Evolutionary conservation across 345 rosid genomes (phyloP).

Genomic region (Salix suchowensis): DNA sequence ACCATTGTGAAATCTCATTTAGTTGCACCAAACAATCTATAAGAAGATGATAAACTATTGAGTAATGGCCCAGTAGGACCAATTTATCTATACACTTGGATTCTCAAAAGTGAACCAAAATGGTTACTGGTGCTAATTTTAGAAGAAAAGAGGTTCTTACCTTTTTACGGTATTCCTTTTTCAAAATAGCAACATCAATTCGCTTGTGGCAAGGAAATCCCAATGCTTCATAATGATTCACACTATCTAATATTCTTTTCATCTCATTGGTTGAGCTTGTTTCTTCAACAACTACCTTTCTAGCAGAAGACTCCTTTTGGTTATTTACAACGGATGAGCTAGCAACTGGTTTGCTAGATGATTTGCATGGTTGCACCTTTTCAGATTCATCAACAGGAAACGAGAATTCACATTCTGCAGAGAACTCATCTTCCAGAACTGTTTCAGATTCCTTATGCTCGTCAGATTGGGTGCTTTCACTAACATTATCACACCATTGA

Average conservation of each 20-base stretch:
- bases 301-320: conserved; percentile 43
- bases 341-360: conserved; percentile 52
- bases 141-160: conserved; percentile 30
- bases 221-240: conserved; percentile 78
- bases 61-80: background rate
- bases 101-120: background rate
- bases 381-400: conserved; percentile 53
- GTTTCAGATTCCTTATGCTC: conserved; percentile 64
- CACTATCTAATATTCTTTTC: conserved; percentile 71
- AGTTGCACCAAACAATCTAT: background rate
- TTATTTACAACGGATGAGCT: conserved; percentile 43
- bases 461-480: conserved; percentile 50
- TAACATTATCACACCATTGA: conserved; percentile 72
- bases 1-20: background rate
- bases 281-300: conserved; percentile 51
- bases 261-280: conserved; percentile 65
- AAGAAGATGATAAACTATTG: background rate
- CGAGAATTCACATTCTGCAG: conserved; percentile 54
- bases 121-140: background rate
- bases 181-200: conserved; percentile 56
- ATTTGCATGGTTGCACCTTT: conserved; percentile 56
- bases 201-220: conserved; percentile 68
- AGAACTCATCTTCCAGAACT: conserved; percentile 57
- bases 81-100: background rate
- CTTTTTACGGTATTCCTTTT: conserved; percentile 89